Percentiles rank a stretch among this genome's conserved stretches.
These are phyloP conservation scores for Nakazawaea laoshanensis DNA, from an alignment of 805 yeast genomes.

Conservation along the genomic window DNA sequence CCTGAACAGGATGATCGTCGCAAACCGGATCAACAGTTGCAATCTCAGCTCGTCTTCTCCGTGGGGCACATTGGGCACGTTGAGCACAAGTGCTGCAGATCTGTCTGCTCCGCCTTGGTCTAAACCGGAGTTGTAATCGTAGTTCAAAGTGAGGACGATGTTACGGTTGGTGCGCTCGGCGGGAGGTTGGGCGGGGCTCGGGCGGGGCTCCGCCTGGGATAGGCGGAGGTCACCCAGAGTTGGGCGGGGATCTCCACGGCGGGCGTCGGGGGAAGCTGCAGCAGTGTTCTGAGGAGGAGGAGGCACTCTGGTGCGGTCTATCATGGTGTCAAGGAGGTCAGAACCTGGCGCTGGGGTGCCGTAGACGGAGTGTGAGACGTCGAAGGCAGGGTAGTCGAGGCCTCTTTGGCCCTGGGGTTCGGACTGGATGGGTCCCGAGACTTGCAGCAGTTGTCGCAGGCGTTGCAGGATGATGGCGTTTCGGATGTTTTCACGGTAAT, in stretches of 20 bases:
- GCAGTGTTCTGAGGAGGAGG: too few relatives aligned
- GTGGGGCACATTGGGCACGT: slow-evolving; percentile 58
- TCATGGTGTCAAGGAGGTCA: too few relatives aligned
- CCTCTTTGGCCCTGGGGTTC: slow-evolving; percentile 21
- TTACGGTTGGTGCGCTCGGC: slow-evolving; percentile 19
- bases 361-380: slow-evolving; percentile 24
- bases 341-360: slow-evolving; percentile 5
- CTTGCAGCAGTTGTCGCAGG: slow-evolving; percentile 3
- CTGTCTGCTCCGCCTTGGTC: slow-evolving; percentile 17
- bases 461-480: slow-evolving; percentile 9
- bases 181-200: neutral
- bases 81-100: slow-evolving; percentile 52
- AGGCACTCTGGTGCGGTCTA: neutral
- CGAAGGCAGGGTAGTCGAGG: slow-evolving; percentile 27
- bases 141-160: slow-evolving; percentile 31
- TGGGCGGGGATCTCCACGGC: too few relatives aligned
- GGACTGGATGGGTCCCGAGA: too few relatives aligned
- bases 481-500: slow-evolving; percentile 7
- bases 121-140: slow-evolving; percentile 18
- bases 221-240: neutral
- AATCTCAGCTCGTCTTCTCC: slow-evolving; percentile 53
- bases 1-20: slow-evolving; percentile 62
- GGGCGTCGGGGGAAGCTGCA: too few relatives aligned
- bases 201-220: neutral
- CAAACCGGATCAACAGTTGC: slow-evolving; percentile 53